Percentiles rank a stretch among this genome's conserved stretches.
Evolutionary conservation across 1,139 yeast genomes (phyloP).

Genomic region (Suhomyces terraborum): DNA sequence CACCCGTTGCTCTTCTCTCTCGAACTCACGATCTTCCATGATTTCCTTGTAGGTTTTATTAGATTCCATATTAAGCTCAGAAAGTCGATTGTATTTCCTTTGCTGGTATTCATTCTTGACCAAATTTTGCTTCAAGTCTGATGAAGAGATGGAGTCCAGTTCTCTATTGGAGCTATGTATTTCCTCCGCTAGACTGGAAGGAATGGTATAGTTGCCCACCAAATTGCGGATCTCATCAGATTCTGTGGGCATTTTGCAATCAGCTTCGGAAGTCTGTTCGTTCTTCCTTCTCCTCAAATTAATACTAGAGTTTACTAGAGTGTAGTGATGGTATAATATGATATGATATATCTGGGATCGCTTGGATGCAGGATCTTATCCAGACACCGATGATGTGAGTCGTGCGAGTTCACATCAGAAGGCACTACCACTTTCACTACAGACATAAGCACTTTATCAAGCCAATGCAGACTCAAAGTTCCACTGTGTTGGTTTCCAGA

Average conservation of each 20-base stretch:
- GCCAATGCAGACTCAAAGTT: conserved; percentile 50
- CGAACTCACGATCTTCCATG: conserved; percentile 38
- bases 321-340: no score
- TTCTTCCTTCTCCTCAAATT: no score
- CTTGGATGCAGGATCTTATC: neutral
- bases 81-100: conserved; percentile 27
- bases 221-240: conserved; percentile 21
- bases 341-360: neutral
- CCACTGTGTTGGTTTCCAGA: conserved; percentile 61
- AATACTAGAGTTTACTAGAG: no score
- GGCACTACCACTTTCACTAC: no score
- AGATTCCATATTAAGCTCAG: conserved; percentile 27
- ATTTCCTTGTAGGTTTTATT: conserved; percentile 36
- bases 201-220: conserved; percentile 38
- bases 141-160: conserved; percentile 33
- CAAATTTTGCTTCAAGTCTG: conserved; percentile 24
- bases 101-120: conserved; percentile 22
- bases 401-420: conserved; percentile 16
- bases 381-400: conserved; percentile 17
- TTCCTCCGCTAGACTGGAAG: conserved; percentile 29
- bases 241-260: conserved; percentile 5
- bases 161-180: conserved; percentile 35
- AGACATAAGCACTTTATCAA: no score
- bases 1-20: conserved; percentile 33
- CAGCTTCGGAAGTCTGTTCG: no score